A percentile compares a stretch with the other conserved stretches of the same genome.
phyloP scores from a whole-genome alignment of 2,329 filamentous ascomycete genomes.

The Alternaria incomplexa region DNA sequence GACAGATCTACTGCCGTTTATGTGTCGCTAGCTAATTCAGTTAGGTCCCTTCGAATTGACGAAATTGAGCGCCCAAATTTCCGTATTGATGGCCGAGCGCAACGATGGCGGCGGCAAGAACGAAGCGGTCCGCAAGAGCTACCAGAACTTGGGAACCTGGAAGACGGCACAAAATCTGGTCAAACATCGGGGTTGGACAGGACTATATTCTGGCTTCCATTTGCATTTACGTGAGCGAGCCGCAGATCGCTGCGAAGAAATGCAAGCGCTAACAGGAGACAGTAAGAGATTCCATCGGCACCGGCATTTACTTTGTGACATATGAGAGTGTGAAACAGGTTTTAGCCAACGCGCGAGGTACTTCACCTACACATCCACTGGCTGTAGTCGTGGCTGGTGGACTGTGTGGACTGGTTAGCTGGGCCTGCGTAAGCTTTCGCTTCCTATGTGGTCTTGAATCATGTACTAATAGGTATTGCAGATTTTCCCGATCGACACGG shows the following conservation, averaged over 20 bases:
- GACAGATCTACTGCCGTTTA: constrained; percentile 3
- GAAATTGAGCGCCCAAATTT: constrained; percentile 87
- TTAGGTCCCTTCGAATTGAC: constrained; percentile 83
- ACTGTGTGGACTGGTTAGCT: constrained; percentile 82
- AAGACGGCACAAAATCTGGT: constrained; percentile 79
- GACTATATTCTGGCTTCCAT: constrained; percentile 80
- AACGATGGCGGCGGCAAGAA: constrained; percentile 54
- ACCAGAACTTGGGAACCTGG: constrained; percentile 78
- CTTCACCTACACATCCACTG: constrained; percentile 76
- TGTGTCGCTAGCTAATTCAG: constrained; percentile 14
- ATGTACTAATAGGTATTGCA: constrained; percentile 25
- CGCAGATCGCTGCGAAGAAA: not conserved
- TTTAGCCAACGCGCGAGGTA: constrained; percentile 75
- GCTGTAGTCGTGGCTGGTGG: constrained; percentile 80
- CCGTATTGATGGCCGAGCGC: constrained; percentile 73
- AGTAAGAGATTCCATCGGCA: constrained; percentile 85
- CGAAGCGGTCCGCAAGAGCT: constrained; percentile 59
- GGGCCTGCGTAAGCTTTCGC: constrained; percentile 70
- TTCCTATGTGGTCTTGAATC: not conserved
- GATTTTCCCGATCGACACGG: constrained; percentile 73
- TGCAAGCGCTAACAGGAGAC: constrained; percentile 19
- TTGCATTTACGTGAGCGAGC: constrained; percentile 72
- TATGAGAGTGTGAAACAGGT: constrained; percentile 88
- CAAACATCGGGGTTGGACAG: constrained; percentile 72
- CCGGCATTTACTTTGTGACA: constrained; percentile 85